These are phyloP conservation scores for Vitis hybrid DNA, from an alignment of 177 flowering plant genomes.

Conservation along the genomic window DNA sequence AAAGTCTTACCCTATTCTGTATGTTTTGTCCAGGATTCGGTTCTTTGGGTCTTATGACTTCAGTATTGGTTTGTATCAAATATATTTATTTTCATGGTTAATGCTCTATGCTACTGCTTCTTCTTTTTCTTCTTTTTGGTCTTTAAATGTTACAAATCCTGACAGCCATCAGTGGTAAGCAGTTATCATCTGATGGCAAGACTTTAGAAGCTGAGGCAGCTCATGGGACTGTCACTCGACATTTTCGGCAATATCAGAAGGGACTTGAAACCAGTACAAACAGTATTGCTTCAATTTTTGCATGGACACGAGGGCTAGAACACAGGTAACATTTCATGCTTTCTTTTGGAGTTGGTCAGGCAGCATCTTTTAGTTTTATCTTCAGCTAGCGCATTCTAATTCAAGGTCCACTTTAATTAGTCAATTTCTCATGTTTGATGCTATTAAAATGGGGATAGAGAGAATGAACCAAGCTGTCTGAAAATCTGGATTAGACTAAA, in stretches of 20 bases:
- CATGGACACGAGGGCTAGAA: constrained; percentile 90
- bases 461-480: background rate
- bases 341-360: background rate
- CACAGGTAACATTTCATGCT: constrained; percentile 55
- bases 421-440: background rate
- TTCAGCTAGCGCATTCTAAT: too few relatives aligned
- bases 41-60: constrained; percentile 93
- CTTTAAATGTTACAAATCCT: background rate
- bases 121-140: background rate
- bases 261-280: constrained; percentile 98
- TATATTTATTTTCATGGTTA: background rate
- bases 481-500: background rate
- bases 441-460: background rate
- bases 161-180: constrained; percentile 15
- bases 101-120: background rate
- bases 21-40: constrained; percentile 78
- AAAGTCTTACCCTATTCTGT: background rate
- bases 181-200: constrained; percentile 94
- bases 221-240: constrained; percentile 98
- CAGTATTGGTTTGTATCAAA: constrained; percentile 71
- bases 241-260: constrained; percentile 79
- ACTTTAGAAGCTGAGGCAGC: constrained; percentile 98
- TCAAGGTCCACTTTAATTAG: background rate
- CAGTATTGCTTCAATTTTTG: constrained; percentile 97
- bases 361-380: background rate